Percentiles rank a stretch among this genome's conserved stretches.
Evolutionary conservation across 306 rosid species (phyloP).

Genomic region (Rosa persica): DNA sequence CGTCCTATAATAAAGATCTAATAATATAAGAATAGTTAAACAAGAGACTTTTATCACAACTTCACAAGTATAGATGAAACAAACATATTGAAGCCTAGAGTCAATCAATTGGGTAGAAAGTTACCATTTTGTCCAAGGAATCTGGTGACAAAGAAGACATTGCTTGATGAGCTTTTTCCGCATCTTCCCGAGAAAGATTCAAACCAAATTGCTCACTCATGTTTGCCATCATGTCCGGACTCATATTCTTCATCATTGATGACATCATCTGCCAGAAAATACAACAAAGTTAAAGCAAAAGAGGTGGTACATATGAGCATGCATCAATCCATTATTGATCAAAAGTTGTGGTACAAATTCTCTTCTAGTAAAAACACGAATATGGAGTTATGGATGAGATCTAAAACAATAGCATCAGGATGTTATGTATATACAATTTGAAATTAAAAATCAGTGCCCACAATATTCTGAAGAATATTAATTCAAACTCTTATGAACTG

Average conservation of each 20-base stretch:
- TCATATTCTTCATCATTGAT: constrained; percentile 91
- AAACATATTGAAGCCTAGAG: not conserved
- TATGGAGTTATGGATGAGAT: not conserved
- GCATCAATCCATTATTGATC: not conserved
- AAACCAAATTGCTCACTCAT: constrained; percentile 92
- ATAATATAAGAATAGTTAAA: not conserved
- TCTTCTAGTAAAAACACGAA: not conserved
- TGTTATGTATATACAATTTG: not conserved
- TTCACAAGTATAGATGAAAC: not conserved
- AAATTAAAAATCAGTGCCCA: not conserved
- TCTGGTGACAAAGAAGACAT: constrained; percentile 89
- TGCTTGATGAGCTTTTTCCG: constrained; percentile 79
- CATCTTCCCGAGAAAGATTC: constrained; percentile 84
- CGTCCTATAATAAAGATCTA: not conserved
- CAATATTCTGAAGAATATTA: not conserved
- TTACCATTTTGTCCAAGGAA: constrained; percentile 87
- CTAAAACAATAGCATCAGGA: not conserved
- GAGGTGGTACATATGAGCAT: not conserved
- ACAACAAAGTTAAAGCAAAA: constrained; percentile 18
- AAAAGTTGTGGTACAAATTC: not conserved
- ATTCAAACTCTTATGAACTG: not conserved
- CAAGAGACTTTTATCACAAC: not conserved
- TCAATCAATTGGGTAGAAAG: constrained; percentile 12
- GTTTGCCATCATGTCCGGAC: constrained; percentile 95
- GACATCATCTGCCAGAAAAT: constrained; percentile 75